phyloP scores from a whole-genome alignment of 345 rosid species.

The Salix caprea region DNA sequence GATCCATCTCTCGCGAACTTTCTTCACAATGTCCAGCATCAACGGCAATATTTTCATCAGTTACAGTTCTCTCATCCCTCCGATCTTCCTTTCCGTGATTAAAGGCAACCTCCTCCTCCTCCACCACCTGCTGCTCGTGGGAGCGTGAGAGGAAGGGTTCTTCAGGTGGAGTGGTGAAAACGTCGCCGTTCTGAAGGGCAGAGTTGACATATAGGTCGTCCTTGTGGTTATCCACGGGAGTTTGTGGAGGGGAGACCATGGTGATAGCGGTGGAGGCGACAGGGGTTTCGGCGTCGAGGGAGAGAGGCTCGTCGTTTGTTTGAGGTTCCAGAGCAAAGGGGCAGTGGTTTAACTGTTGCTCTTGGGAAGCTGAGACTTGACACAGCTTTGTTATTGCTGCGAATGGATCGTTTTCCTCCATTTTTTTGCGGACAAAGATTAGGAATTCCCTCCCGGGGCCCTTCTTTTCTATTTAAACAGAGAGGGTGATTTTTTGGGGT shows the following conservation, averaged over 20 bases:
- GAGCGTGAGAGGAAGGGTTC: conserved; percentile 8
- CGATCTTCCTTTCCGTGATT: not conserved
- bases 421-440: not conserved
- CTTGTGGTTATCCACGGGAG: not conserved
- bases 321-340: conserved; percentile 16
- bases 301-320: not conserved
- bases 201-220: not conserved
- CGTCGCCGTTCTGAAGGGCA: conserved; percentile 2
- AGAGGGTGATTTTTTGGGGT: not conserved
- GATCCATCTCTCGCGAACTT: conserved; percentile 25
- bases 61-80: not conserved
- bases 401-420: conserved; percentile 22
- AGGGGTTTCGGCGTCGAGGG: conserved; percentile 9
- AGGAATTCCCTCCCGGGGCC: not conserved
- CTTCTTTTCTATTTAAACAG: not conserved
- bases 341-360: conserved; percentile 9
- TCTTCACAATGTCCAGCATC: conserved; percentile 1
- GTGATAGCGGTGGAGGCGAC: conserved; percentile 30
- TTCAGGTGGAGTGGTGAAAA: conserved; percentile 26
- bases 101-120: not conserved
- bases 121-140: not conserved
- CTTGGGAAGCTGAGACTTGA: conserved; percentile 27
- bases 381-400: conserved; percentile 19
- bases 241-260: conserved; percentile 36
- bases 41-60: not conserved